Evolutionary conservation across 1,139 yeast genomes (phyloP).

Genomic region (Hansenula sp.): DNA sequence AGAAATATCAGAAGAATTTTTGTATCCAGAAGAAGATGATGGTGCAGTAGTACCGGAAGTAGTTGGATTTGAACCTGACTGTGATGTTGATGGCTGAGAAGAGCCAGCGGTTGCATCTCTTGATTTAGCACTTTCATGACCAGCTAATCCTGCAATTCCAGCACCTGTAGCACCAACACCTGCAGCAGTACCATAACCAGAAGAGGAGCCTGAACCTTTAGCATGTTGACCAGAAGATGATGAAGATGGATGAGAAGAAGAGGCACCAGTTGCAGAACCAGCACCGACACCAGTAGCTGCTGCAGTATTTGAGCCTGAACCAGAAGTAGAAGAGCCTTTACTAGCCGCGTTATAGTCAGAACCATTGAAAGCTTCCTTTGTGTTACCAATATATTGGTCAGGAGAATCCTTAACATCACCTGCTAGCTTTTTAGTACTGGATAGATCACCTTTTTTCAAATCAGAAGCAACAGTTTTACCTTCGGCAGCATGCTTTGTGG

Average conservation of each 20-base stretch:
- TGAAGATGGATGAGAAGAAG: too few relatives aligned
- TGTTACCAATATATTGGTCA: slow-evolving; percentile 15
- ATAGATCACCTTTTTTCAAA: slow-evolving; percentile 20
- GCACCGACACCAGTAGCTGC: slow-evolving; percentile 5
- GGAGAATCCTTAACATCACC: slow-evolving; percentile 16
- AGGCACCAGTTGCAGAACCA: background rate
- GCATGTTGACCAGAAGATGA: background rate
- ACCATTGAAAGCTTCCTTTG: slow-evolving; percentile 14
- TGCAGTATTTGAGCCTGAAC: slow-evolving; percentile 1
- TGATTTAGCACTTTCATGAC: background rate
- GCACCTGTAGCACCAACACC: slow-evolving; percentile 1
- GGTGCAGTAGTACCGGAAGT: slow-evolving; percentile 1
- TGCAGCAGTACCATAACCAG: background rate
- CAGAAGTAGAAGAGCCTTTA: slow-evolving; percentile 10
- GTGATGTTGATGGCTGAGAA: background rate
- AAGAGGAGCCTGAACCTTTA: background rate
- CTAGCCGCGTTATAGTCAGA: slow-evolving; percentile 8
- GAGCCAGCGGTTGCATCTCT: background rate
- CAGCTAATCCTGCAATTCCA: slow-evolving; percentile 5
- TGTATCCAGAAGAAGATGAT: slow-evolving; percentile 14
- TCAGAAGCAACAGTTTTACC: slow-evolving; percentile 24
- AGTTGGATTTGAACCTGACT: too few relatives aligned
- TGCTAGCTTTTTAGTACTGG: slow-evolving; percentile 16
- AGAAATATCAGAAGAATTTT: slow-evolving; percentile 17
- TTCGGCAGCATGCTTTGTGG: slow-evolving; percentile 16